These are phyloP conservation scores for Podospora appendiculata DNA, from an alignment of 495 filamentous ascomycete species.

Conservation along the genomic window DNA sequence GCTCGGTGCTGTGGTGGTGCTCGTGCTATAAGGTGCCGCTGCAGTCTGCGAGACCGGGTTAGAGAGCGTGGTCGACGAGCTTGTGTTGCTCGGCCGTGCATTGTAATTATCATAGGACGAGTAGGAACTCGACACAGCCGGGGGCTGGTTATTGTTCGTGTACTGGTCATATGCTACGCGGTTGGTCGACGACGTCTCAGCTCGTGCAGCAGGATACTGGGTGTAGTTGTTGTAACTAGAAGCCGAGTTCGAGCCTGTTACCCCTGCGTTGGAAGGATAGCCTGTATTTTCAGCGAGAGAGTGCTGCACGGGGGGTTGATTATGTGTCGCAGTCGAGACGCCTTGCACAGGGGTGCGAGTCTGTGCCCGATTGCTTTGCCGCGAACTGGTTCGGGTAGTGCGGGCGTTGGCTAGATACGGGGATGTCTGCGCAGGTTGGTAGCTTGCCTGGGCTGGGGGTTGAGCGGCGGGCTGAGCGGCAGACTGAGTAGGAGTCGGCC, in stretches of 20 bases:
- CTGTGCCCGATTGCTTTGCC: constrained; percentile 14
- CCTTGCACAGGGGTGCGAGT: constrained; percentile 14
- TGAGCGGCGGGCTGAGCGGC: constrained; percentile 2
- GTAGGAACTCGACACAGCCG: constrained; percentile 11
- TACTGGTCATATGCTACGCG: constrained; percentile 19
- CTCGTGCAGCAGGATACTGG: constrained; percentile 11
- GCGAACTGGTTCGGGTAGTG: constrained; percentile 12
- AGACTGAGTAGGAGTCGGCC: constrained; percentile 8
- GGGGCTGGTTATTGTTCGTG: constrained; percentile 3
- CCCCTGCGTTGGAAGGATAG: constrained; percentile 2
- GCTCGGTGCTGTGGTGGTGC: constrained; percentile 6
- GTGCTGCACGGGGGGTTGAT: constrained; percentile 5
- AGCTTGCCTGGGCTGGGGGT: constrained; percentile 1
- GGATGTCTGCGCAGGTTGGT: constrained; percentile 8
- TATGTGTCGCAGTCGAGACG: constrained; percentile 1
- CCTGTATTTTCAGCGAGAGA: constrained; percentile 1
- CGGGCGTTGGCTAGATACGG: constrained; percentile 13
- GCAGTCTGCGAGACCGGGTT: constrained; percentile 12
- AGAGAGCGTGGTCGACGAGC: constrained; percentile 5
- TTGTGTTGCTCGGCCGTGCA: constrained; percentile 5
- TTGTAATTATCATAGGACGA: constrained; percentile 19
- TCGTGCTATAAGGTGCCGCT: constrained; percentile 14
- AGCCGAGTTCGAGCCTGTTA: constrained; percentile 7
- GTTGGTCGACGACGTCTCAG: constrained; percentile 10
- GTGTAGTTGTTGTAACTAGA: constrained; percentile 13